A percentile compares a stretch with the other conserved stretches of the same genome.
phyloP scores from a whole-genome alignment of 768 basidiomycete genomes.

The Galerina marginata region DNA sequence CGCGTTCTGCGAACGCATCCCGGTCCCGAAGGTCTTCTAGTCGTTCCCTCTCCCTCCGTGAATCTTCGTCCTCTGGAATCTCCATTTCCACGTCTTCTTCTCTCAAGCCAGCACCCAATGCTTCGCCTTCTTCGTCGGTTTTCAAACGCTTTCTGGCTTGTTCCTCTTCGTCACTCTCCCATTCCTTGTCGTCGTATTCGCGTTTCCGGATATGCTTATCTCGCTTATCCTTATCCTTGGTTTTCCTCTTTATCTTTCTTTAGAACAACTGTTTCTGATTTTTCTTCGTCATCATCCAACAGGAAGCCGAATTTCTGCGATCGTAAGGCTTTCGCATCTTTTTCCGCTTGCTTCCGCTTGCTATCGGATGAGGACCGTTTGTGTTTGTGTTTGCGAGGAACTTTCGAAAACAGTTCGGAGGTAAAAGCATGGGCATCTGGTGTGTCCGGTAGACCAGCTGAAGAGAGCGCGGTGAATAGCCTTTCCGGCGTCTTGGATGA shows the following conservation, averaged over 20 bases:
- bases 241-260: slow-evolving; percentile 33
- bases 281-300: slow-evolving; percentile 73
- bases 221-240: slow-evolving; percentile 52
- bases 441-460: slow-evolving; percentile 82
- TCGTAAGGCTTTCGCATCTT: slow-evolving; percentile 69
- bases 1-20: slow-evolving; percentile 91
- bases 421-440: slow-evolving; percentile 83
- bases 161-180: slow-evolving; percentile 93
- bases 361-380: slow-evolving; percentile 54
- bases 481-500: slow-evolving; percentile 82
- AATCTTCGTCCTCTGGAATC: slow-evolving; percentile 71
- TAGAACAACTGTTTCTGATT: slow-evolving; percentile 47
- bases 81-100: slow-evolving; percentile 52
- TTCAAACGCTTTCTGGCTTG: slow-evolving; percentile 67
- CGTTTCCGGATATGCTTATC: slow-evolving; percentile 79
- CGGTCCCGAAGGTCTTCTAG: slow-evolving; percentile 82
- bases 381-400: slow-evolving; percentile 78
- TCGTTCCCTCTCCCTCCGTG: slow-evolving; percentile 73
- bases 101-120: slow-evolving; percentile 15
- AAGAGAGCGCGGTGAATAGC: slow-evolving; percentile 76
- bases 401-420: slow-evolving; percentile 74
- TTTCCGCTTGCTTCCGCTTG: slow-evolving; percentile 72
- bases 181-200: slow-evolving; percentile 80
- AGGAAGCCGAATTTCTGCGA: slow-evolving; percentile 81
- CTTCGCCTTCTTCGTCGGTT: slow-evolving; percentile 46